Evolutionary conservation across 345 rosid genomes (phyloP).

Genomic region (Xanthoceras sorbifolium): DNA sequence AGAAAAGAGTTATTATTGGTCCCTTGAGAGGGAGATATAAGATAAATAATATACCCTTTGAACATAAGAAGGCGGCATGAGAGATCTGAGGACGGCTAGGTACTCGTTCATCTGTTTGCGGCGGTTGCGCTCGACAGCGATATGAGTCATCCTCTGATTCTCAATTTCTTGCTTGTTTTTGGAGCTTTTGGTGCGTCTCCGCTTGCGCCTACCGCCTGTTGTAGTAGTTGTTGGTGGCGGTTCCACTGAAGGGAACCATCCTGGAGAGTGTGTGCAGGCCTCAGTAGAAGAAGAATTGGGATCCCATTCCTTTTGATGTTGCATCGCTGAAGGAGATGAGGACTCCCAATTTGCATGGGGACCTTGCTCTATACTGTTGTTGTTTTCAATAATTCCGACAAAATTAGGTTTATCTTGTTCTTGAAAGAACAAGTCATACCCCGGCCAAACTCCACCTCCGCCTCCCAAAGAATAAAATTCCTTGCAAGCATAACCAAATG

Average conservation of each 20-base stretch:
- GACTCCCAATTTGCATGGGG: constrained; percentile 34
- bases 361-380: constrained; percentile 30
- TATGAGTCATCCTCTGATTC: constrained; percentile 93
- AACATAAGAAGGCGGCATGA: constrained; percentile 88
- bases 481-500: constrained; percentile 43
- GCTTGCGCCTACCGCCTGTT: constrained; percentile 50
- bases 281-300: constrained; percentile 47
- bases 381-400: constrained; percentile 24
- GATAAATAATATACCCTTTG: constrained; percentile 59
- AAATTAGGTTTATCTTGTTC: constrained; percentile 43
- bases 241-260: constrained; percentile 16
- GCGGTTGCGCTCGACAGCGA: constrained; percentile 92
- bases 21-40: not conserved
- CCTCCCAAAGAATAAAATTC: constrained; percentile 30
- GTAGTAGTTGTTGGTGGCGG: constrained; percentile 15
- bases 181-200: constrained; percentile 57
- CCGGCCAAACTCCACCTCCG: constrained; percentile 28
- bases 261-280: constrained; percentile 24
- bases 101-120: constrained; percentile 96
- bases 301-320: constrained; percentile 37
- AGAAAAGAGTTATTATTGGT: not conserved
- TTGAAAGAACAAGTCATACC: constrained; percentile 34
- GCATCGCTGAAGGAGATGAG: constrained; percentile 33
- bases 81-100: constrained; percentile 71
- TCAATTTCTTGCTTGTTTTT: constrained; percentile 91